Base-by-base conservation (phyloP, 2,329 filamentous ascomycete genomes). In the Hypocrella siamensis region DNA sequence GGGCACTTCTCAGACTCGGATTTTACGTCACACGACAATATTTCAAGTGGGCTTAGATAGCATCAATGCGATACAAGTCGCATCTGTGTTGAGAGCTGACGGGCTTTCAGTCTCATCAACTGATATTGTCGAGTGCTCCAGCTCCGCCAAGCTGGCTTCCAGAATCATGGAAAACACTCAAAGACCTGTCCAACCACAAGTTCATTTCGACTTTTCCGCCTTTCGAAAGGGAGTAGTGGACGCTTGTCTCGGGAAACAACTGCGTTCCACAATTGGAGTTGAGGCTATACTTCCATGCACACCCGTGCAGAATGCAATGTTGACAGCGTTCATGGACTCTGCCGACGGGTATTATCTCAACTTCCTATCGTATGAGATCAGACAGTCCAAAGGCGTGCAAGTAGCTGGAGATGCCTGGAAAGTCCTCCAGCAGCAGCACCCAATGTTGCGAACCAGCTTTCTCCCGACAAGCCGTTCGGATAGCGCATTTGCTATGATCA, bases 31-130 rank as follows among this genome's bases (percentile, higher is more conserved):
- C 8, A 83, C 74, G 0, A 84, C 81, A 0, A 83, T 96, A 30
- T 93, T 88, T 44, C 75, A 79, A 35, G 68, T 93, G n/a, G 88
- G 88, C 0, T 59, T 94, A 4, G 86, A 94, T 52, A 94, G 86
- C 48, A 90, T 96, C 45, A 86, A 79, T 37, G 81, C 84, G 1
- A 67, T 77, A 5, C 85, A 93, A 45, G 62, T 93, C 8, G 81
- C 84, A 1, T 65, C 71, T 2, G 57, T 65, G 17, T 58, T 94
- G 12, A 71, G 78, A 14, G 67, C 63, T 25, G 45, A 64, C 14
- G 75, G 74, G 0, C 57, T 74, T 25, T 45, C 50, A 2, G 53
- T 85, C 0, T 71, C 73, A 2, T 75, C 80, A 0, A 68, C 73
- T 2, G 81, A 93, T 48, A 73, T 94, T 11, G 67, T 94, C 33